Evolutionary conservation across 805 yeast species (phyloP), one percentile per base, ranked within the genome.

Genomic region (Suhomyces faveliae): DNA sequence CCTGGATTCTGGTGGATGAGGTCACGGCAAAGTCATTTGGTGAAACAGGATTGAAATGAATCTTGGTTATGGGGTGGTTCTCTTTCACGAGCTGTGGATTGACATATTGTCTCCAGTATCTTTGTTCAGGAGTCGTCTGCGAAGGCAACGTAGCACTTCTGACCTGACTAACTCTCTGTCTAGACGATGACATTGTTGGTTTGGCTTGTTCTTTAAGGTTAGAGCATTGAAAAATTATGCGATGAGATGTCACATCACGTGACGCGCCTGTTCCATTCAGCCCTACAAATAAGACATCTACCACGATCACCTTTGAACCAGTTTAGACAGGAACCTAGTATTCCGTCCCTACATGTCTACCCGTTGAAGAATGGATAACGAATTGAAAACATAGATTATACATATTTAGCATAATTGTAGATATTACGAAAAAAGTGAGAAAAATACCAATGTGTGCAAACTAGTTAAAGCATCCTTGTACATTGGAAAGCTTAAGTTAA

Each of bases 11-110:
- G 0, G 97, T 86, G 15, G 96, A 84, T 24, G 95, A 83, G 0
- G 97, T 87, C 29, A 94, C 88, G 20, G 97, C 98, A 70, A 92
- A 87, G 68, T 94, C 96, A 62, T 88, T 84, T 4, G 97, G 96
- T 12, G 84, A 71, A 33, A 76, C 78, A 1, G 97, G 97, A 63
- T 87, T 90, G 76, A 94, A 94, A 53, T 84, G 78, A 47, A 94
- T 84, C 63, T 89, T 95, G 29, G 87, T 84, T 38, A 94, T 89
- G 35, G 97, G 89, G 66, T 88, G 90, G 68, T 88, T 92, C 65
- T 94, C 98, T 65, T 94, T 92, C 22, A 91, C 89, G 33, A 94
- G 75, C 63, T 92, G 92, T 2, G 98, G 92, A 54, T 83, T 85
- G 44, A 74, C 68, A 64, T 85, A 91, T 5, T 89, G 87, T 57